These are phyloP conservation scores for Hibiscus trionum DNA, from an alignment of 345 rosid genomes.

Conservation along the genomic window DNA sequence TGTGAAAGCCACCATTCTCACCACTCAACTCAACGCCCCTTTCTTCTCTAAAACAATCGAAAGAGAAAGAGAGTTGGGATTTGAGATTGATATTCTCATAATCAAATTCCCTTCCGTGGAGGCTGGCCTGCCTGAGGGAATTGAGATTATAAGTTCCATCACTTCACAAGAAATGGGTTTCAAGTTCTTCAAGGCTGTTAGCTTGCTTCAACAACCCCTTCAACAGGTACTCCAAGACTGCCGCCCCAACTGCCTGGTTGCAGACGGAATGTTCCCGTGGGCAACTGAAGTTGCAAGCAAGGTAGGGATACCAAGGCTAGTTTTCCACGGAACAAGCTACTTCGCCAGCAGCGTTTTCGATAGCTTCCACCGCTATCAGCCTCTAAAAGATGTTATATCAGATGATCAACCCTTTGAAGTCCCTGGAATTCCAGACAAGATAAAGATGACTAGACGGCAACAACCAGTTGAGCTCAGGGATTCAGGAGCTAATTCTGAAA, in stretches of 20 bases:
- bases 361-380: constrained; percentile 21
- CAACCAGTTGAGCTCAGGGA: neutral
- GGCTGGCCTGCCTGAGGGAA: constrained; percentile 26
- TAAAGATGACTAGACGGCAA: constrained; percentile 17
- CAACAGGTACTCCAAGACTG: constrained; percentile 12
- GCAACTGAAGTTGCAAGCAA: constrained; percentile 35
- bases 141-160: constrained; percentile 7
- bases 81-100: constrained; percentile 14
- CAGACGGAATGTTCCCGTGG: constrained; percentile 54
- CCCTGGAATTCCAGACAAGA: constrained; percentile 25
- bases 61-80: constrained; percentile 10
- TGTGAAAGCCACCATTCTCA: constrained; percentile 38
- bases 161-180: neutral
- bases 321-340: constrained; percentile 45
- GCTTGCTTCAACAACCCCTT: neutral
- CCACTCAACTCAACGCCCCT: constrained; percentile 40
- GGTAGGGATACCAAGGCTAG: constrained; percentile 37
- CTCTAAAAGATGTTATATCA: constrained; percentile 21
- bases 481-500: neutral
- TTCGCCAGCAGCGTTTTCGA: constrained; percentile 15
- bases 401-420: constrained; percentile 31
- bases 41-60: constrained; percentile 26
- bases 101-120: constrained; percentile 26
- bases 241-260: constrained; percentile 31
- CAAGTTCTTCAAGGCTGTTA: constrained; percentile 9